Evolutionary conservation across 179 eudicot genomes (phyloP), one percentile per base, ranked within the genome.

Genomic region (Amaranthus tricolor): DNA sequence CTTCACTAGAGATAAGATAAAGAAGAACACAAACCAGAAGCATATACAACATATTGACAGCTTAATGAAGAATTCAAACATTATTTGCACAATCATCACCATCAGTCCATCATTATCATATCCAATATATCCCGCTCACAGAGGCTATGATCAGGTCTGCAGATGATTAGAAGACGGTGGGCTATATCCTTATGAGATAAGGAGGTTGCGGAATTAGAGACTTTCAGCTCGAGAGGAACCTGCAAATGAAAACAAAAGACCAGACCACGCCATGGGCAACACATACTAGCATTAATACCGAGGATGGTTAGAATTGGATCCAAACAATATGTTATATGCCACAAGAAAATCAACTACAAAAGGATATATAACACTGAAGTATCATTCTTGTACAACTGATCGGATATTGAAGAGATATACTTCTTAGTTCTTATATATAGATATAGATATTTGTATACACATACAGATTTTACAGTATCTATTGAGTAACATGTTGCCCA

Each of bases 391-490:
- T 69, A 69, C 72, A 69, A 9, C 10, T 15, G 16, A 69, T 69
- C 31, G 0, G 31, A 69, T 53, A 53, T 53, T 43, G 49, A 53
- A 69, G 61, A 52, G 58, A 69, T 53, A 52, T 40, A 24, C 40
- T 31, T 31, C 40, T 31, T 31, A 31, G 40, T 31, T 31, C 40
- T 31, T 31, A 31, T 31, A 31, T 31, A 31, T 31, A 31, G 40
- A 31, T 31, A 60, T 60, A 21, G 24, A 69, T 53, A 53, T 69
- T 15, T 68, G 43, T 69, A 69, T 14, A 69, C 72, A 69, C 31
- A 66, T 66, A 69, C 48, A 69, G 50, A 17, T 69, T 69, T 52
- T 69, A 69, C 72, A 69, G 72, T 69, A 69, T 69, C 61, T 69
- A 69, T 69, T 48, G 21, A 69, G 72, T 8, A 53, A 53, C 72